Evolutionary conservation across 2,329 filamentous ascomycete genomes (phyloP).

Genomic region (Colletotrichum echinochloae): DNA sequence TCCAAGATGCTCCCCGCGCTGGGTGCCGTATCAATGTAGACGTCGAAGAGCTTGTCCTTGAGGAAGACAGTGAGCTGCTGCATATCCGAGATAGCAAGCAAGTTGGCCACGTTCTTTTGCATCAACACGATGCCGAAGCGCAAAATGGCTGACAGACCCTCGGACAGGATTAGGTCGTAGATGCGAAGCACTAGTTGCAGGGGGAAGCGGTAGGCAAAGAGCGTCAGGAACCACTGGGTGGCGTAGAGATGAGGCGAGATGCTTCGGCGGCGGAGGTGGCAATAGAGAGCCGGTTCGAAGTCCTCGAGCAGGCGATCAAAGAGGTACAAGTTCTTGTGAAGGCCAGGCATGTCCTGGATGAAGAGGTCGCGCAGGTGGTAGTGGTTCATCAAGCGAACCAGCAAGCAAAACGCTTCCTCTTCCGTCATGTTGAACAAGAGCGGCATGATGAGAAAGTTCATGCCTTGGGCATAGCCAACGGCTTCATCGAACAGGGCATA

Average conservation of each 20-base stretch:
- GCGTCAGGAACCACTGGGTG: constrained; percentile 97
- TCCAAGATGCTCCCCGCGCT: constrained; percentile 94
- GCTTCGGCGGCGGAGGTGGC: constrained; percentile 87
- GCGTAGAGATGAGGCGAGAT: constrained; percentile 95
- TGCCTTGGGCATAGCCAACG: constrained; percentile 97
- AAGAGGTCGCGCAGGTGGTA: constrained; percentile 95
- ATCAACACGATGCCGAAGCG: constrained; percentile 96
- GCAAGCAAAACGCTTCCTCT: constrained; percentile 93
- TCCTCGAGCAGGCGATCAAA: constrained; percentile 96
- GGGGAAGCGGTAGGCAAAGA: constrained; percentile 98
- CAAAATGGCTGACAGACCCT: constrained; percentile 91
- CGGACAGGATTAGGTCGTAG: constrained; percentile 93
- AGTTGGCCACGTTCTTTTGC: constrained; percentile 86
- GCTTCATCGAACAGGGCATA: constrained; percentile 95
- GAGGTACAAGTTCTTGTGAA: constrained; percentile 93
- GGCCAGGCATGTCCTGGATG: constrained; percentile 93
- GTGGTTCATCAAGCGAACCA: constrained; percentile 96
- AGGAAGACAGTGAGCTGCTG: constrained; percentile 86
- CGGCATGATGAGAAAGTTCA: constrained; percentile 99
- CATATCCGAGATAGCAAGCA: constrained; percentile 93
- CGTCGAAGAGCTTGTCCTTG: constrained; percentile 94
- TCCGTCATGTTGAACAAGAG: constrained; percentile 98
- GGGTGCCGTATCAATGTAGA: constrained; percentile 94
- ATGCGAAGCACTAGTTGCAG: constrained; percentile 95
- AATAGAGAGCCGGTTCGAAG: constrained; percentile 92